Evolutionary conservation across 2,329 filamentous ascomycete genomes (phyloP), one percentile per base, ranked within the genome.

Genomic region (Colletotrichum sp.): DNA sequence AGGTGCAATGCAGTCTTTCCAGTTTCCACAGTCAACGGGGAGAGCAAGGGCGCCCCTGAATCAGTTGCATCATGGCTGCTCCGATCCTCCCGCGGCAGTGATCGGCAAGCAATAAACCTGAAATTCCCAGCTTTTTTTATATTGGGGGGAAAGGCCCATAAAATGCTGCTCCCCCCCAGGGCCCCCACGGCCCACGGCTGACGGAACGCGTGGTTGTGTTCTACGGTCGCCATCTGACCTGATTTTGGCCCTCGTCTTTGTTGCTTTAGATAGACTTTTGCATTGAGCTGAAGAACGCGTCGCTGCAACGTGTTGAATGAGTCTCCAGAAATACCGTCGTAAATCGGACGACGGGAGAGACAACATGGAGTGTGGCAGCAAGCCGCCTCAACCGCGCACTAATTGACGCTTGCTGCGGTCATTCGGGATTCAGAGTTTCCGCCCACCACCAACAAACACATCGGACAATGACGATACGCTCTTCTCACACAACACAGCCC

Each of bases 51-150:
- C 34, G 27, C 55, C 66, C 55, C 38, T 43, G 55, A 16, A 24
- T 51, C 27, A 24, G 36, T 34, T 36, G 55, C 36, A 54, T 33
- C 65, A 11, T 43, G 36, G 66, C 66, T 57, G 36, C 36, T 61
- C 66, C 66, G 66, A 61, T 51, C n/a, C 66, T 68, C 55, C 66
- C 55, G 55, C 15, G 55, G 55, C 36, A 61, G 66, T 68, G 66
- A 68, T 68, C 66, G 8, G 27, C 66, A 12, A 6, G 7, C 38
- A 51, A 68, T 51, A 68, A 68, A 68, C 66, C 66, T 68, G 66
- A 61, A 54, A 68, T 61, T n/a, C 31, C 51, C 15, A 34, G 54
- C 34, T 33, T 59, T 33, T 59, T 51, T 36, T 59, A 59, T 47
- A 61, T 59, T 47, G n/a, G 34, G 43, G 34, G 43, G 27, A 61